Evolutionary conservation across 2,329 filamentous ascomycete species (phyloP).

Genomic region (Periconia digitata): DNA sequence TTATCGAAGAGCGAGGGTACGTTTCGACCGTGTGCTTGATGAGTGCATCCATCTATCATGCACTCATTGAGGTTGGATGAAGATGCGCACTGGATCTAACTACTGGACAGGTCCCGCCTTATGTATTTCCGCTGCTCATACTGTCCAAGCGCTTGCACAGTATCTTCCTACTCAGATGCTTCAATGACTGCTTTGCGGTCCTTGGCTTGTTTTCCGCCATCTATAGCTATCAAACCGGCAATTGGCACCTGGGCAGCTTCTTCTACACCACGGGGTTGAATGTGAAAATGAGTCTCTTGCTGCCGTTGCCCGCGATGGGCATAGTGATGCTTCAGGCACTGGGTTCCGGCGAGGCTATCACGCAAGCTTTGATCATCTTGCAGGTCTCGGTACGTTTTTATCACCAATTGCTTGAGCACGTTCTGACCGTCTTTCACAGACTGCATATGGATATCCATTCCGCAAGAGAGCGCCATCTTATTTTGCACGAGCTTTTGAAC

Average conservation of each 20-base stretch:
- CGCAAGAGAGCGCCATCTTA: conserved; percentile 69
- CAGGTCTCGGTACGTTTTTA: conserved; percentile 70
- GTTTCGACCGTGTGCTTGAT: conserved; percentile 10
- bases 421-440: conserved; percentile 39
- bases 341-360: conserved; percentile 66
- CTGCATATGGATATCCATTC: conserved; percentile 68
- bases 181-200: conserved; percentile 92
- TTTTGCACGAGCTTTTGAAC: conserved; percentile 80
- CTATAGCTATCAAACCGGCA: conserved; percentile 70
- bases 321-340: conserved; percentile 73
- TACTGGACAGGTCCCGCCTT: conserved; percentile 69
- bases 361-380: conserved; percentile 69
- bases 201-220: conserved; percentile 84
- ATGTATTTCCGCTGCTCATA: conserved; percentile 81
- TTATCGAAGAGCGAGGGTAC: conserved; percentile 73
- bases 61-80: too few species aligned
- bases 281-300: conserved; percentile 91
- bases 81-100: not conserved
- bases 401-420: not conserved
- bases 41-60: too few species aligned
- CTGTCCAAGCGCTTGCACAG: conserved; percentile 92
- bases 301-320: conserved; percentile 79
- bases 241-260: conserved; percentile 72
- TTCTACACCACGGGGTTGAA: conserved; percentile 78
- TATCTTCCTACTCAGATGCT: conserved; percentile 87